Percentiles rank a stretch among this genome's conserved stretches.
These are phyloP conservation scores for Gloeopeniophorella convolvens DNA, from an alignment of 768 basidiomycete genomes.

Conservation along the genomic window DNA sequence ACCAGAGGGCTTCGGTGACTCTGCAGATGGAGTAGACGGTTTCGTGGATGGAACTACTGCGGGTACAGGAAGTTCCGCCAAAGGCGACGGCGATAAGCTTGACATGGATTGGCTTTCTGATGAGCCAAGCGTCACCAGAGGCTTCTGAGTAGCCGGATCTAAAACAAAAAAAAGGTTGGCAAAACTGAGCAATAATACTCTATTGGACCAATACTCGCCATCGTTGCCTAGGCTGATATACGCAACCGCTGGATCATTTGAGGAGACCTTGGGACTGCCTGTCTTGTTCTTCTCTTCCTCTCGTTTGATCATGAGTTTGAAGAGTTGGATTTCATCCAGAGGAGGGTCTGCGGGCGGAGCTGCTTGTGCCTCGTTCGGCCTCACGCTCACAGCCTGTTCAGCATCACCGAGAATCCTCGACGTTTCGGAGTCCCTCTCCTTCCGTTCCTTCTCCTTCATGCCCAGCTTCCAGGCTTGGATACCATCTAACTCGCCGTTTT, in stretches of 20 bases:
- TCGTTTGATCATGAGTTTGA: slow-evolving; percentile 77
- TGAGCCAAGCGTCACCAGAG: background rate
- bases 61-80: background rate
- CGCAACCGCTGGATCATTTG: slow-evolving; percentile 8
- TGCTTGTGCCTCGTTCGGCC: slow-evolving; percentile 15
- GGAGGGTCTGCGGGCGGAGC: slow-evolving; percentile 27
- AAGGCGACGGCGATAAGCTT: background rate
- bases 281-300: slow-evolving; percentile 50
- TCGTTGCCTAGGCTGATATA: slow-evolving; percentile 8
- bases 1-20: slow-evolving; percentile 22
- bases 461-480: slow-evolving; percentile 87
- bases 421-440: slow-evolving; percentile 36
- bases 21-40: slow-evolving; percentile 15
- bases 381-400: slow-evolving; percentile 23
- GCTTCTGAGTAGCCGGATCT: slow-evolving; percentile 4
- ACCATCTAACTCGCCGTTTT: slow-evolving; percentile 67
- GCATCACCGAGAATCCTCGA: slow-evolving; percentile 14
- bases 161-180: background rate
- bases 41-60: slow-evolving; percentile 12
- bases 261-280: slow-evolving; percentile 16
- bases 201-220: slow-evolving; percentile 8
- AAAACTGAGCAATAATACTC: background rate
- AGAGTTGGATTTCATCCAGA: slow-evolving; percentile 78
- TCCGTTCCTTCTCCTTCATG: slow-evolving; percentile 67
- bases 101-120: slow-evolving; percentile 3